Conservation (phyloP, 179 eudicot genomes). For the Sideroxylon spinosum region DNA sequence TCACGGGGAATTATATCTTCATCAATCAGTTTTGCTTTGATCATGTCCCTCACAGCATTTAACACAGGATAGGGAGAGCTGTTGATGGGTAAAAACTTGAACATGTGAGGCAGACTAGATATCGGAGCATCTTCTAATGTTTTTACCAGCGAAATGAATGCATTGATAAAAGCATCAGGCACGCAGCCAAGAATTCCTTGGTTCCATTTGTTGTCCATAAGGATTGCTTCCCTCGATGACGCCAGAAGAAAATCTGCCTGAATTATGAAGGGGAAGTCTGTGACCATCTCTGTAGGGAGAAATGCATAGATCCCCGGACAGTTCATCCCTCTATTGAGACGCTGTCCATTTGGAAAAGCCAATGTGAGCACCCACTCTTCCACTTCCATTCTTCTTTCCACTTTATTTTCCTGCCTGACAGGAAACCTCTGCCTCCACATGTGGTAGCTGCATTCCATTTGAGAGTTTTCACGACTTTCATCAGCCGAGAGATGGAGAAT, state of each 20-base stretch:
- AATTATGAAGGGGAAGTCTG: constrained; percentile 63
- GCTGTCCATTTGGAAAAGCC: constrained; percentile 62
- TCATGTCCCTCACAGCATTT: constrained; percentile 41
- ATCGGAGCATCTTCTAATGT: constrained; percentile 39
- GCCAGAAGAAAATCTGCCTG: constrained; percentile 80
- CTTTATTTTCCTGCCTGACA: constrained; percentile 43
- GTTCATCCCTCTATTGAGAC: constrained; percentile 46
- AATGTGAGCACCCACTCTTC: constrained; percentile 64
- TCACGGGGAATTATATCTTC: constrained; percentile 56
- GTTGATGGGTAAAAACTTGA: constrained; percentile 48
- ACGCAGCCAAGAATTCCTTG: constrained; percentile 68
- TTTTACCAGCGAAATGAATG: constrained; percentile 50
- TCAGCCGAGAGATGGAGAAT: constrained; percentile 50
- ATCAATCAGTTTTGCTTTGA: constrained; percentile 31
- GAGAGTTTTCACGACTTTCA: constrained; percentile 26
- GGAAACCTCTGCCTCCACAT: constrained; percentile 82
- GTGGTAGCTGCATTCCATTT: constrained; percentile 48
- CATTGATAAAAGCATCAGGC: constrained; percentile 52
- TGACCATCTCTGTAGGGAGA: constrained; percentile 67
- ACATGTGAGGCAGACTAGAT: constrained; percentile 39
- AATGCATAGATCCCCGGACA: constrained; percentile 64
- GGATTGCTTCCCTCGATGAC: constrained; percentile 66
- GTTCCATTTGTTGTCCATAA: constrained; percentile 66
- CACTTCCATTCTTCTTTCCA: constrained; percentile 51
- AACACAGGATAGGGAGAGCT: constrained; percentile 36